A percentile compares a stretch with the other conserved stretches of the same genome.
Conservation (phyloP, 306 rosid genomes). For the Cucumis melo region DNA sequence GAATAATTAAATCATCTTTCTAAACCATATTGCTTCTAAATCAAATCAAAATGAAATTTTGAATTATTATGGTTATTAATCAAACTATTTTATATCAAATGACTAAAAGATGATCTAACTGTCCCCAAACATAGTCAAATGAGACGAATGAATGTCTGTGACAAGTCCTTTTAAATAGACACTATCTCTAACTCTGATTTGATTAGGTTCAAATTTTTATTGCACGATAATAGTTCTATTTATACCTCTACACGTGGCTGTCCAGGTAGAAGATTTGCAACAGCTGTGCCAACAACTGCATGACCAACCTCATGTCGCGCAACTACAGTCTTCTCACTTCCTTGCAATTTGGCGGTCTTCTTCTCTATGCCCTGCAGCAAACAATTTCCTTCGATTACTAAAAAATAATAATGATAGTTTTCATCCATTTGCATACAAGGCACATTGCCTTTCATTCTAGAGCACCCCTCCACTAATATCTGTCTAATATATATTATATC, state of each 20-base stretch:
- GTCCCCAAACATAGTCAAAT: neutral
- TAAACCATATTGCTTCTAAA: too few relatives aligned
- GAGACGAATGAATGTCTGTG: neutral
- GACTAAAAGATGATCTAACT: neutral
- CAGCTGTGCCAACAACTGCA: conserved; percentile 97
- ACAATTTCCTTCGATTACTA: conserved; percentile 18
- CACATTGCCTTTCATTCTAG: neutral
- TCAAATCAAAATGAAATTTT: too few relatives aligned
- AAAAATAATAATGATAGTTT: neutral
- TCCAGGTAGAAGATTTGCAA: conserved; percentile 83
- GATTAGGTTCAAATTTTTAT: neutral
- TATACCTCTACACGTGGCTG: conserved; percentile 95
- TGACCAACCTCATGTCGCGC: conserved; percentile 99
- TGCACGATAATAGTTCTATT: neutral
- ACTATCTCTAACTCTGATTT: neutral
- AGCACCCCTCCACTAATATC: neutral
- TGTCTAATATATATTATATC: neutral
- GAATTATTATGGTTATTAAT: too few relatives aligned
- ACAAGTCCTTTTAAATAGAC: neutral
- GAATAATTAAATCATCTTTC: neutral
- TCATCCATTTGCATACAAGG: neutral
- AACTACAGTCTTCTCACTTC: conserved; percentile 87
- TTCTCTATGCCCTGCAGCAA: conserved; percentile 85
- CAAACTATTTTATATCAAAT: too few relatives aligned
- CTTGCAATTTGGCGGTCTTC: conserved; percentile 86